A percentile compares a stretch with the other conserved stretches of the same genome.
Evolutionary conservation across 148 eudicot species (phyloP).

Genomic region (Polygonum maritimum): DNA sequence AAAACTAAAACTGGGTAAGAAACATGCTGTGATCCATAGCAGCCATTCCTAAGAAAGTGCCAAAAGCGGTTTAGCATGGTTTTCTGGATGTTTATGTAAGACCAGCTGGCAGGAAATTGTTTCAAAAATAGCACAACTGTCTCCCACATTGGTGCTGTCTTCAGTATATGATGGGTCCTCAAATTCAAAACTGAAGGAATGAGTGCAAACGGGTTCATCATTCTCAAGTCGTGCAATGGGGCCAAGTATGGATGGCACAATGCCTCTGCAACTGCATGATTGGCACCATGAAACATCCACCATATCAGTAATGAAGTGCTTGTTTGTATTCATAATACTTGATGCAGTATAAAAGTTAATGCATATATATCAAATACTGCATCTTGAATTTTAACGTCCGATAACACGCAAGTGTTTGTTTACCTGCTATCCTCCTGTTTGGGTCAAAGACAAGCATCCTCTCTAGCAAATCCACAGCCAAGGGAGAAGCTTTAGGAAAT

Average conservation of each 20-base stretch:
- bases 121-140: constrained; percentile 48
- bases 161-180: constrained; percentile 66
- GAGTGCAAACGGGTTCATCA: constrained; percentile 62
- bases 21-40: constrained; percentile 93
- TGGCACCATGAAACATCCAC: background rate
- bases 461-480: constrained; percentile 33
- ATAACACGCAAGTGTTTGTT: no score
- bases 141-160: constrained; percentile 69
- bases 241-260: constrained; percentile 72
- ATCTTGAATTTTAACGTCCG: no score
- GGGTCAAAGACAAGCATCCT: constrained; percentile 42
- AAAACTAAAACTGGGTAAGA: constrained; percentile 82
- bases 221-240: constrained; percentile 54
- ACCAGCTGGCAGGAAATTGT: constrained; percentile 70
- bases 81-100: constrained; percentile 58
- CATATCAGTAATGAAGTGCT: background rate
- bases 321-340: no score
- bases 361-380: no score
- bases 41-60: constrained; percentile 76
- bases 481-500: constrained; percentile 31
- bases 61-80: constrained; percentile 47
- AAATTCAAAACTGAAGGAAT: no score
- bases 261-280: constrained; percentile 56
- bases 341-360: no score
- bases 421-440: constrained; percentile 34